Conservation (phyloP, 2,329 filamentous ascomycete species). For the Septoria petroselini region DNA sequence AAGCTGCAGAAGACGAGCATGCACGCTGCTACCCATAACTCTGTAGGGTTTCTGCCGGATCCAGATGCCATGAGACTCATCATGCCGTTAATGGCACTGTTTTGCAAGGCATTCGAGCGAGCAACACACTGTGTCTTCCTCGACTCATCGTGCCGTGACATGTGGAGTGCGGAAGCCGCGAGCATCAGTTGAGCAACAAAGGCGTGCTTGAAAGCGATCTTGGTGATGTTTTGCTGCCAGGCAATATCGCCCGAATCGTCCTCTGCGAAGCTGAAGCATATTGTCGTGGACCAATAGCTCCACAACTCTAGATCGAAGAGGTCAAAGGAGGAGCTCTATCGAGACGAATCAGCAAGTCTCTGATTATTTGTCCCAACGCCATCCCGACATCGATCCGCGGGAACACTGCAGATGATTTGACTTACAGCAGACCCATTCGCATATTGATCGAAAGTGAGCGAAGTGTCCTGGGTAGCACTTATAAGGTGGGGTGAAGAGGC, state of each 20-base stretch:
- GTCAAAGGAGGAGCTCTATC: constrained; percentile 9
- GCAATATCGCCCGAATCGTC: constrained; percentile 14
- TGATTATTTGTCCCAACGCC: too few relatives aligned
- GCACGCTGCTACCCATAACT: constrained; percentile 20
- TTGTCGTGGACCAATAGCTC: constrained; percentile 22
- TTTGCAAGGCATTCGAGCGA: constrained; percentile 15
- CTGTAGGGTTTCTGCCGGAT: constrained; percentile 1
- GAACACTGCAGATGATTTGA: background rate
- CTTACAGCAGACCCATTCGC: background rate
- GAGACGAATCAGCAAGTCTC: too few relatives aligned
- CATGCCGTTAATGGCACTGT: constrained; percentile 22
- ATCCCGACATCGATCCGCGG: too few relatives aligned
- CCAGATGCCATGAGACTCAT: constrained; percentile 15
- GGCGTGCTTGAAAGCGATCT: constrained; percentile 18
- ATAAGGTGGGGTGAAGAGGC: background rate
- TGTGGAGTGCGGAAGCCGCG: constrained; percentile 27
- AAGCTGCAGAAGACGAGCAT: constrained; percentile 22
- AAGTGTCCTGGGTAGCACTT: background rate
- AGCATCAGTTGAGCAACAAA: constrained; percentile 24
- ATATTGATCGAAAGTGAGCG: background rate
- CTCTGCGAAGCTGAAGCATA: constrained; percentile 16
- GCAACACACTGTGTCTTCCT: constrained; percentile 7
- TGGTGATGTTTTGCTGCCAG: constrained; percentile 13
- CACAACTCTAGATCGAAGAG: constrained; percentile 25
- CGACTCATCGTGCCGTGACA: constrained; percentile 13